Evolutionary conservation across 164 flowering plant species (phyloP).

Genomic region (Cinnamomum micranthum): DNA sequence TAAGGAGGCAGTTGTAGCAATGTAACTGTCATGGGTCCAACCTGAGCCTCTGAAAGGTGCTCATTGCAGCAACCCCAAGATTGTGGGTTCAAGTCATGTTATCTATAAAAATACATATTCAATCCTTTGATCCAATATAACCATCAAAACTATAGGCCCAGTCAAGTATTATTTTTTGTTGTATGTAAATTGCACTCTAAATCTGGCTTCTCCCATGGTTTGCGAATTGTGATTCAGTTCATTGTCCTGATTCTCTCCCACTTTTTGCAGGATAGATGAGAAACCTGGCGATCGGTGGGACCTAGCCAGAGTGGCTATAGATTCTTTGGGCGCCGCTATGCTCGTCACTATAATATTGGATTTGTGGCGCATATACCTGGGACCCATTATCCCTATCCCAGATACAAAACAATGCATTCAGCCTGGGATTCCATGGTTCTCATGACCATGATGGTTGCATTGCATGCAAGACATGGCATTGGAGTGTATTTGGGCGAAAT

Average conservation of each 20-base stretch:
- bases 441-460: slow-evolving; percentile 21
- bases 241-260: not conserved
- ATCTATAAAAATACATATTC: no score
- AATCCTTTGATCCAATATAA: no score
- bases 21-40: no score
- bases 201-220: not conserved
- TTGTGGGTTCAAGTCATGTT: no score
- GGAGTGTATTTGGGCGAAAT: not conserved
- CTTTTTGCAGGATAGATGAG: slow-evolving; percentile 71
- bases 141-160: no score
- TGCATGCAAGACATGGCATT: not conserved
- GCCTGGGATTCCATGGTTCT: slow-evolving; percentile 81
- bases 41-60: no score
- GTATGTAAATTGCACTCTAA: no score
- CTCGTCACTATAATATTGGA: slow-evolving; percentile 89
- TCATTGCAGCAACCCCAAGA: no score
- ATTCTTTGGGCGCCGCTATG: slow-evolving; percentile 94
- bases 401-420: slow-evolving; percentile 57
- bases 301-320: slow-evolving; percentile 78
- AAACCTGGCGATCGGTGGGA: slow-evolving; percentile 72
- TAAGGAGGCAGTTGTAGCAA: no score
- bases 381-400: slow-evolving; percentile 62
- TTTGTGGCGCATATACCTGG: slow-evolving; percentile 83
- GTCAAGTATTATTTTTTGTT: no score
- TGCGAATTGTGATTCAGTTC: not conserved